phyloP scores from a whole-genome alignment of 2,329 filamentous ascomycete species.

The Talaromyces amestolkiae region DNA sequence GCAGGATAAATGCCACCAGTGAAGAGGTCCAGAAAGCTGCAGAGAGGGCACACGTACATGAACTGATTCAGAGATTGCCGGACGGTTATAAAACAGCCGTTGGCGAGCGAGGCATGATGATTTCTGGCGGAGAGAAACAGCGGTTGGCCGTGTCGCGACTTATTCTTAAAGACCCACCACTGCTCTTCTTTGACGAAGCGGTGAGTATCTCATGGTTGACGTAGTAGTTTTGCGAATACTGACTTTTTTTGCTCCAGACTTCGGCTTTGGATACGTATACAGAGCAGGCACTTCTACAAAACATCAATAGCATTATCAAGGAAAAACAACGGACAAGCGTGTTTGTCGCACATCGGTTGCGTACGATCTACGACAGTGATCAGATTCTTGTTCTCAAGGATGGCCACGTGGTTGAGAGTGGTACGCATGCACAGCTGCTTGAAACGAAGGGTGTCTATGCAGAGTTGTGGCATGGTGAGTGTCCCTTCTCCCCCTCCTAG shows the following conservation, averaged over 20 bases:
- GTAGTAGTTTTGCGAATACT: neutral
- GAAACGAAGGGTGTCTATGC: conserved; percentile 72
- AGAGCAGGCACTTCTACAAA: conserved; percentile 82
- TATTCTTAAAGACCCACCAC: conserved; percentile 81
- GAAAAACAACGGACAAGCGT: conserved; percentile 89
- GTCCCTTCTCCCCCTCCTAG: neutral
- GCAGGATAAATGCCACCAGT: conserved; percentile 70
- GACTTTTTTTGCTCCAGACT: conserved; percentile 49
- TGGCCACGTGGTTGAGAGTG: conserved; percentile 81
- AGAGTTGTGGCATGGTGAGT: conserved; percentile 83
- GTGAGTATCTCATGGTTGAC: conserved; percentile 39
- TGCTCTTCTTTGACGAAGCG: conserved; percentile 93
- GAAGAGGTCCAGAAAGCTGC: conserved; percentile 76
- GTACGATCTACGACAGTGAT: conserved; percentile 92
- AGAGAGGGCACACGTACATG: conserved; percentile 77
- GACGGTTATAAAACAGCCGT: conserved; percentile 90
- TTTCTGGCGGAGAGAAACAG: conserved; percentile 92
- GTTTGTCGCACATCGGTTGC: conserved; percentile 86
- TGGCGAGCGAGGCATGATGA: conserved; percentile 94
- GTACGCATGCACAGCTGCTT: conserved; percentile 81
- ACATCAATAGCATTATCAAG: conserved; percentile 88
- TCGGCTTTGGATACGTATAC: conserved; percentile 91
- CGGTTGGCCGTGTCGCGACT: conserved; percentile 78
- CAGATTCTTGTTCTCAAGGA: conserved; percentile 86
- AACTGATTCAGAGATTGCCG: conserved; percentile 74